Percentiles rank a stretch among this genome's conserved stretches.
phyloP scores from a whole-genome alignment of 495 filamentous ascomycete genomes.

The Aspergillus cavernicola region DNA sequence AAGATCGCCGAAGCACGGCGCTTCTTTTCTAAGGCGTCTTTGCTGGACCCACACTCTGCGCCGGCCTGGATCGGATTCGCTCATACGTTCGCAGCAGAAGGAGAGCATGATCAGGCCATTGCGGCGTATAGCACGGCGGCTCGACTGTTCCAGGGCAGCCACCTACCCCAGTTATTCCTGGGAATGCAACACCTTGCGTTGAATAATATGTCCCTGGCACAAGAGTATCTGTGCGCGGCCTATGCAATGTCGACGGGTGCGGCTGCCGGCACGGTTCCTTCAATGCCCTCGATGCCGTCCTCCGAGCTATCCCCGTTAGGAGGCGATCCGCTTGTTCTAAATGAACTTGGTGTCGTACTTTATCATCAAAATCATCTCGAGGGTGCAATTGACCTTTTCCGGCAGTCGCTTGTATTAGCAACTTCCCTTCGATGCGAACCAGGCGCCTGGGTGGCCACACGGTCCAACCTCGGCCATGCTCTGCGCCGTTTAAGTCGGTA shows the following conservation, averaged over 20 bases:
- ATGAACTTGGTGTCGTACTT: conserved; percentile 90
- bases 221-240: conserved; percentile 89
- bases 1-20: conserved; percentile 91
- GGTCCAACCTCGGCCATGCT: conserved; percentile 86
- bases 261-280: conserved; percentile 29
- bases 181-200: conserved; percentile 98
- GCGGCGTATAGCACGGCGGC: conserved; percentile 96
- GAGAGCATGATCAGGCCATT: conserved; percentile 97
- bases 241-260: conserved; percentile 66
- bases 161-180: conserved; percentile 92
- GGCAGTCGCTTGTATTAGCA: conserved; percentile 68
- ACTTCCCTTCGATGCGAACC: conserved; percentile 76
- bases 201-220: conserved; percentile 92
- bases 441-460: conserved; percentile 79
- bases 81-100: conserved; percentile 99
- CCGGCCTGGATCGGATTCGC: conserved; percentile 99
- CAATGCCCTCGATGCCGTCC: conserved; percentile 38
- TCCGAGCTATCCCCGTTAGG: conserved; percentile 47
- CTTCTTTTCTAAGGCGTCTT: conserved; percentile 93
- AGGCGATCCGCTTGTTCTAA: conserved; percentile 82
- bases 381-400: conserved; percentile 70
- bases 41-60: conserved; percentile 97
- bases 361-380: conserved; percentile 84
- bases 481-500: conserved; percentile 68
- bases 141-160: conserved; percentile 92